Percentiles rank a stretch among this genome's conserved stretches.
phyloP scores from a whole-genome alignment of 2,329 filamentous ascomycete genomes.

The Cytospora mali region DNA sequence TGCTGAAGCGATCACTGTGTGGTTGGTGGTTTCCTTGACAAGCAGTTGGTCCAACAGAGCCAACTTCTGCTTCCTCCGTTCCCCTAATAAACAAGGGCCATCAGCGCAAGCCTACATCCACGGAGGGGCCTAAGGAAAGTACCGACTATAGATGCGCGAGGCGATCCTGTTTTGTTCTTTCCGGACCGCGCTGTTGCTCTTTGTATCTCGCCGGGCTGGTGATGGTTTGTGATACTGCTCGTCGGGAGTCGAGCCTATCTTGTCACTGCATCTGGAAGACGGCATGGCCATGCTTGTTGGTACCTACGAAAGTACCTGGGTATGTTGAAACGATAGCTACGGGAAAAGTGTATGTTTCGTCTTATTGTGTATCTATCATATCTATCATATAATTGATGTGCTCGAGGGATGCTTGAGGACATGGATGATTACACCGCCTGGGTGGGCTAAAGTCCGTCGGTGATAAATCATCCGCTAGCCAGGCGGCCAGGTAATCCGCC shows the following conservation, averaged over 20 bases:
- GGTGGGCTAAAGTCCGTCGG: slow-evolving; percentile 11
- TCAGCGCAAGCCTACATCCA: slow-evolving; percentile 21
- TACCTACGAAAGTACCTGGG: too few species aligned
- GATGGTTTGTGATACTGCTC: background rate
- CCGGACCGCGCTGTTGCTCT: slow-evolving; percentile 30
- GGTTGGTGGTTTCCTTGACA: slow-evolving; percentile 30
- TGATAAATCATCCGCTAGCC: background rate
- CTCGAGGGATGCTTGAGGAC: too few species aligned
- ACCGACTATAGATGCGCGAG: slow-evolving; percentile 34
- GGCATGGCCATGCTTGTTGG: background rate
- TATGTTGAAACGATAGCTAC: too few species aligned
- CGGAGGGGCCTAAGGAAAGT: background rate
- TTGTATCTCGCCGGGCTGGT: background rate
- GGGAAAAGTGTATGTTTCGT: too few species aligned
- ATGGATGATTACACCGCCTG: too few species aligned
- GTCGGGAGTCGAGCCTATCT: background rate
- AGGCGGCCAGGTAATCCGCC: background rate
- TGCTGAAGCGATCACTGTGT: slow-evolving; percentile 1
- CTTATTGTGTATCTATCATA: too few species aligned
- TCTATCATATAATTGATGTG: too few species aligned
- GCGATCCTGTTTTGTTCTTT: slow-evolving; percentile 34
- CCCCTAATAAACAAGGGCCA: slow-evolving; percentile 38
- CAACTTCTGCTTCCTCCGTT: slow-evolving; percentile 48
- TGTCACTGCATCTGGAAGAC: background rate
- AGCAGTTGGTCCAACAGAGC: slow-evolving; percentile 44